Conservation (phyloP, 768 basidiomycete species). For the Ramaria rubella region DNA sequence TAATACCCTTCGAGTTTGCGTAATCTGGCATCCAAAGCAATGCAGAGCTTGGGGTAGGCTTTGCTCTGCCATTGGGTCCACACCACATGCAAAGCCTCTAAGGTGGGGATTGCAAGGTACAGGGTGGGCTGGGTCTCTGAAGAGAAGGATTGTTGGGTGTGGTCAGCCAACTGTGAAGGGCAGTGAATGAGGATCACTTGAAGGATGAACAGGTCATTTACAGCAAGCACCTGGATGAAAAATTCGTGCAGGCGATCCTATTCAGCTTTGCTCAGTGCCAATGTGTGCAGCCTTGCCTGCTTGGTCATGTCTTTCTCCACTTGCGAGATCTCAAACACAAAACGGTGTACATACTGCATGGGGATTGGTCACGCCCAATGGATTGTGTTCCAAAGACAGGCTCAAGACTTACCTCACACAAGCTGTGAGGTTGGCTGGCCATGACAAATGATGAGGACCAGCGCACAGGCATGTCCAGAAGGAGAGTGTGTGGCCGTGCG, state of each 20-base stretch:
- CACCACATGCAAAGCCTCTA: background rate
- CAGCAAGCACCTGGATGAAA: background rate
- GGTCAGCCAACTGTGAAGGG: background rate
- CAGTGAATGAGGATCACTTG: background rate
- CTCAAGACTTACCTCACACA: conserved; percentile 2
- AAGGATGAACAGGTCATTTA: background rate
- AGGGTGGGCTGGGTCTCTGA: background rate
- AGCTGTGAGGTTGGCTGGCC: conserved; percentile 15
- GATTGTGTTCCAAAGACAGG: background rate
- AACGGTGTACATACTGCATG: conserved; percentile 20
- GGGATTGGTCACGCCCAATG: background rate
- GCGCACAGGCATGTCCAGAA: conserved; percentile 26
- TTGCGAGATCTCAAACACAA: conserved; percentile 20
- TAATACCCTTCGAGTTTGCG: conserved; percentile 28
- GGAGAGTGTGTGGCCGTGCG: conserved; percentile 11
- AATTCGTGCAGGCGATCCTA: background rate
- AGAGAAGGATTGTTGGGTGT: background rate
- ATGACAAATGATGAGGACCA: conserved; percentile 31
- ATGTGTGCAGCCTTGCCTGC: background rate
- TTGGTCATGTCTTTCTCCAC: conserved; percentile 19
- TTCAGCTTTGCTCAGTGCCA: background rate
- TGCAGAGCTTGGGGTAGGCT: conserved; percentile 10
- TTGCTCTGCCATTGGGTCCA: background rate
- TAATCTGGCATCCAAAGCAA: conserved; percentile 21
- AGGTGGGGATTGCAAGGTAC: background rate